Evolutionary conservation across 192 early-diverging fungal genomes (phyloP).

Genomic region (Linnemannia zychae): DNA sequence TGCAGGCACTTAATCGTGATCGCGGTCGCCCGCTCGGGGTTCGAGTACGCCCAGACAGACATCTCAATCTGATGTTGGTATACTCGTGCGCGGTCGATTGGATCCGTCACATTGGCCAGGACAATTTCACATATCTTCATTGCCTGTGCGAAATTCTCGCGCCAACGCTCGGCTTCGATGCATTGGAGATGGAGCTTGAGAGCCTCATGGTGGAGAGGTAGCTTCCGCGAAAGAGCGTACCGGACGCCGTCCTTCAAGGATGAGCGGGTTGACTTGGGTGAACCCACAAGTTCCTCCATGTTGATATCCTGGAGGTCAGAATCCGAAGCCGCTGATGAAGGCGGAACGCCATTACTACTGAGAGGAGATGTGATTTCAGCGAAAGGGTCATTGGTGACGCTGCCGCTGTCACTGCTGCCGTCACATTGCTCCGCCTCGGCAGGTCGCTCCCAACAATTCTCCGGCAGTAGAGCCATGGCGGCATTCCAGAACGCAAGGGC

Average conservation of each 20-base stretch:
- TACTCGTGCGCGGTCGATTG: constrained; percentile 42
- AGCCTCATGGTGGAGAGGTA: constrained; percentile 33
- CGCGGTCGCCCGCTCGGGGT: constrained; percentile 16
- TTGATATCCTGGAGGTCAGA: neutral
- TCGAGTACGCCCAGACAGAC: constrained; percentile 50
- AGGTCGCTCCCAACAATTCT: constrained; percentile 34
- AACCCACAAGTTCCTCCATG: neutral
- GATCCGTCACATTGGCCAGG: constrained; percentile 33
- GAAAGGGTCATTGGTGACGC: neutral
- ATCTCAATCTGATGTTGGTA: constrained; percentile 56
- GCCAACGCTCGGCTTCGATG: constrained; percentile 53
- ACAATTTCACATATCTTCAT: constrained; percentile 46
- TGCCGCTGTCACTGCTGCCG: neutral
- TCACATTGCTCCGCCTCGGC: neutral
- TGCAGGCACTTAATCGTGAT: constrained; percentile 36
- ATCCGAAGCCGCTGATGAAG: neutral
- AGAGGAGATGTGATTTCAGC: neutral
- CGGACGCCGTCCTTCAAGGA: neutral
- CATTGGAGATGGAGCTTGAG: constrained; percentile 49
- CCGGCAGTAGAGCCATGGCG: constrained; percentile 36
- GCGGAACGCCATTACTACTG: neutral
- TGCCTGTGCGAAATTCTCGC: constrained; percentile 46
- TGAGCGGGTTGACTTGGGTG: neutral
- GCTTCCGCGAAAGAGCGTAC: neutral
- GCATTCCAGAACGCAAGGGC: constrained; percentile 45